Base-by-base conservation (phyloP, 164 flowering plant species). In the Piper longum region DNA sequence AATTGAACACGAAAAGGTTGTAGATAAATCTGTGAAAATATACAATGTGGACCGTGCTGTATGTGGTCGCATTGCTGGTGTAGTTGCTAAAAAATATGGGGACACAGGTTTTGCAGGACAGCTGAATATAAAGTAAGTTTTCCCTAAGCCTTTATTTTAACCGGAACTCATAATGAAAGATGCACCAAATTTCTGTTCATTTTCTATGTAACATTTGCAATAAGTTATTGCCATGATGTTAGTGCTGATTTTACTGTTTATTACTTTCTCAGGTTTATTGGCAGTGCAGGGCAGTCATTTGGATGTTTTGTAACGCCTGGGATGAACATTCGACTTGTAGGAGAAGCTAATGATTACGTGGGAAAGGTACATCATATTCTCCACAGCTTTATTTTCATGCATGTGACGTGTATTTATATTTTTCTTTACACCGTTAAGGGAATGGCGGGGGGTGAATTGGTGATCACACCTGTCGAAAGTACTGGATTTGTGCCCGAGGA, bases 21-120 rank as follows among this genome's bases (percentile, higher is more conserved):
- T 85, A 36, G 67, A 77, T 63, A 87, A 91, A 80, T 79, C 89
- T 13, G 62, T 85, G 17, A 71, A 82, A 62, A 87, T 95, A 68
- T 85, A 82, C 83, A 95, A 95, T 74, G 82, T 86, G 54, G 97
- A 91, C 69, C 95, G 97, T 62, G 91, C 97, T 76, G 99, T 83
- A 69, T 87, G 99, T 76, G 99, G 99, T 11, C 95, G 99, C 68
- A 64, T 91, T 63, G 88, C 96, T 18, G 99, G 99, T 56, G 92
- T 70, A 5, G 62, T 95, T 70, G 99, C 99, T 45, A 91, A 89
- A 82, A 91, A 84, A 74, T 91, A 95, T 77, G 99, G 99, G 4
- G 99, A 95, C 77, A 83, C 95, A 52, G 97, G 99, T 58, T 95
- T 95, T 80, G 93, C 97, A 64, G 99, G 99, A 64, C 96, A 91